Evolutionary conservation across 495 filamentous ascomycete genomes (phyloP).

Genomic region (Aspergillus taichungensis): DNA sequence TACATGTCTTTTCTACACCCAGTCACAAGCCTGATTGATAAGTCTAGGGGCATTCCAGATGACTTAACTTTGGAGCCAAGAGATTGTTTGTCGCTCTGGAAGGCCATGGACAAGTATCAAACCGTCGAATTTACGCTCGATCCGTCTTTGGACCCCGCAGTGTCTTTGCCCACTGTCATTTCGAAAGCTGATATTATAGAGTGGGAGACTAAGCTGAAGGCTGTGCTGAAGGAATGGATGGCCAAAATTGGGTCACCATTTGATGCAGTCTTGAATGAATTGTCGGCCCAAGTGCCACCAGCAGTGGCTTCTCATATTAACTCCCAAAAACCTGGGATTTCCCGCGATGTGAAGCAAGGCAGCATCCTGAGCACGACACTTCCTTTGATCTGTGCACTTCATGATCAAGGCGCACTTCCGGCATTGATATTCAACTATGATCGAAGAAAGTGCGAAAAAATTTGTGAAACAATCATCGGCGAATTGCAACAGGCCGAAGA

Average conservation of each 20-base stretch:
- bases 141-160: conserved; percentile 36
- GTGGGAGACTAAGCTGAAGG: conserved; percentile 59
- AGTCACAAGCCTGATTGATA: conserved; percentile 50
- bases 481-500: conserved; percentile 46
- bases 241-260: conserved; percentile 50
- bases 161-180: conserved; percentile 29
- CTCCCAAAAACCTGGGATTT: not conserved
- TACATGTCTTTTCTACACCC: conserved; percentile 61
- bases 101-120: conserved; percentile 46
- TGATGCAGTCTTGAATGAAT: conserved; percentile 39
- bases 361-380: conserved; percentile 41
- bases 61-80: conserved; percentile 62
- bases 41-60: conserved; percentile 48
- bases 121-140: conserved; percentile 37
- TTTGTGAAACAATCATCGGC: conserved; percentile 37
- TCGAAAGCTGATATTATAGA: conserved; percentile 54
- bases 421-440: conserved; percentile 74
- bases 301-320: not conserved
- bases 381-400: conserved; percentile 51
- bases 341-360: not conserved
- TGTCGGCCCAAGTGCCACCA: conserved; percentile 8
- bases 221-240: conserved; percentile 52
- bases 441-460: conserved; percentile 49
- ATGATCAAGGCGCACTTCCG: conserved; percentile 56
- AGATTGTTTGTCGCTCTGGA: conserved; percentile 59